Evolutionary conservation across 306 rosid genomes (phyloP).

Genomic region (Casuarina cunninghamiana): DNA sequence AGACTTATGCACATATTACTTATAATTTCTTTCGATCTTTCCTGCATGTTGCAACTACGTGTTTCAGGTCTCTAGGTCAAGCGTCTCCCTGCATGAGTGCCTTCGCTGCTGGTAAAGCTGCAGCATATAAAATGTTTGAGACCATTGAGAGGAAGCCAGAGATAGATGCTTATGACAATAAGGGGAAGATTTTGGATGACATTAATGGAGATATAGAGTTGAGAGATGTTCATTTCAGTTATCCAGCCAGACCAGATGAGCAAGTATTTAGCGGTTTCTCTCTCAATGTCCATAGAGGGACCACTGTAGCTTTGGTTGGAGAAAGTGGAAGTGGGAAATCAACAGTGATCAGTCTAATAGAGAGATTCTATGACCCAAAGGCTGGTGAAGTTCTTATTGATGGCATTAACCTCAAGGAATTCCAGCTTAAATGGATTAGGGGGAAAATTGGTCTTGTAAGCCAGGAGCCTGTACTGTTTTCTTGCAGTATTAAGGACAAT

Average conservation of each 20-base stretch:
- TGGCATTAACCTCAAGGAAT: conserved; percentile 69
- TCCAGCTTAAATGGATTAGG: conserved; percentile 85
- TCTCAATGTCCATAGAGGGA: conserved; percentile 59
- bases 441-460: conserved; percentile 95
- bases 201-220: conserved; percentile 73
- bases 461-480: conserved; percentile 86
- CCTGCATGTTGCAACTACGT: neutral
- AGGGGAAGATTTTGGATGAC: conserved; percentile 59
- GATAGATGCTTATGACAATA: conserved; percentile 68
- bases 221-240: conserved; percentile 65
- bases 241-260: conserved; percentile 85
- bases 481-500: conserved; percentile 81
- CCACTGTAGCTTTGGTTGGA: conserved; percentile 86
- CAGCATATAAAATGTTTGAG: conserved; percentile 87
- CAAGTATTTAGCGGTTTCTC: conserved; percentile 73
- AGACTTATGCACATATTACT: neutral
- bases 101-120: conserved; percentile 89
- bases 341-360: conserved; percentile 78
- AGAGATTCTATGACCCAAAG: conserved; percentile 84
- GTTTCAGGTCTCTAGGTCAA: conserved; percentile 77
- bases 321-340: conserved; percentile 97
- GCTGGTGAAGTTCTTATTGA: conserved; percentile 80
- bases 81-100: conserved; percentile 92
- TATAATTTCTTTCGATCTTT: conserved; percentile 4
- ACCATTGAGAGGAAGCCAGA: conserved; percentile 80